phyloP scores from a whole-genome alignment of 208 protist genomes.

The Trypanosomatidae sp. region DNA sequence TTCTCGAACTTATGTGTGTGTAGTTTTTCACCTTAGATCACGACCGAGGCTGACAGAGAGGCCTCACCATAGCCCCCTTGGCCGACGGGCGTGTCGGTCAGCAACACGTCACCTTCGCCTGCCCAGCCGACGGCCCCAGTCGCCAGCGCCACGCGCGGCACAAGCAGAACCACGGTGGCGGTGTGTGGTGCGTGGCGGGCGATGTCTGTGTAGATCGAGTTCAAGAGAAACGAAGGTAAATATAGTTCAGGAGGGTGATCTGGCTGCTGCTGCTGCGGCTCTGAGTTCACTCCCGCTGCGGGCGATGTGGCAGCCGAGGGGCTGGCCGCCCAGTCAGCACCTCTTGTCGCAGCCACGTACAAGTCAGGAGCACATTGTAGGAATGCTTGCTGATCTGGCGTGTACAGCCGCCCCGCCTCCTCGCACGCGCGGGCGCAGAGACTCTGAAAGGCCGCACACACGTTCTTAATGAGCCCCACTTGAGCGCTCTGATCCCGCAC shows the following conservation, averaged over 20 bases:
- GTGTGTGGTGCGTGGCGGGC: constrained; percentile 7
- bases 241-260: not conserved
- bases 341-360: constrained; percentile 29
- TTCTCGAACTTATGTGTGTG: not conserved
- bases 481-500: not conserved
- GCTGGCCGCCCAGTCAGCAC: not conserved
- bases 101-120: constrained; percentile 49
- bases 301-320: not conserved
- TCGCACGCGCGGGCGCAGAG: constrained; percentile 30
- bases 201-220: constrained; percentile 31
- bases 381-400: constrained; percentile 61
- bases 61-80: constrained; percentile 44
- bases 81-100: constrained; percentile 29
- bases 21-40: constrained; percentile 10
- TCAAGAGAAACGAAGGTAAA: not conserved
- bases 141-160: constrained; percentile 46
- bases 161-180: constrained; percentile 42
- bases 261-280: constrained; percentile 1
- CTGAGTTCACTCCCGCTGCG: not conserved
- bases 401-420: constrained; percentile 52
- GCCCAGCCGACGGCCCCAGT: constrained; percentile 67
- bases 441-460: constrained; percentile 7
- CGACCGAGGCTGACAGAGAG: constrained; percentile 75
- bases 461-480: not conserved
- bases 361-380: constrained; percentile 83